Evolutionary conservation across 2,329 filamentous ascomycete genomes (phyloP), one percentile per base, ranked within the genome.

Genomic region (Dactylellina cionopaga): DNA sequence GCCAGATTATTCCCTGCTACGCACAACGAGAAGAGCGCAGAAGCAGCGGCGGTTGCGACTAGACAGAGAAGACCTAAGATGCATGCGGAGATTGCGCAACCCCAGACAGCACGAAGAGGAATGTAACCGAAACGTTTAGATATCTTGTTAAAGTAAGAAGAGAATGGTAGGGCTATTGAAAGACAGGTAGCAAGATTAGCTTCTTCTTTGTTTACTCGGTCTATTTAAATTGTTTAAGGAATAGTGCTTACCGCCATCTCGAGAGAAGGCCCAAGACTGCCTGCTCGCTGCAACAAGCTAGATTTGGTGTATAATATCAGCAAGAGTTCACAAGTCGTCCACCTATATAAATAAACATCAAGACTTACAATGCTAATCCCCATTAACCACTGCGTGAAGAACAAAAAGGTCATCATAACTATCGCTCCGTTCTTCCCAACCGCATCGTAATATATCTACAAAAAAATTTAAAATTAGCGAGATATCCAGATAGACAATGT

Each of bases 311-410:
- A 17, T 33, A 2, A 17, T 31, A 15, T 27, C 19, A 2, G 5
- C 2, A 27, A 15, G 10, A 49, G 11, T 22, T 15, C 7, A 13
- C 44, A 29, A 33, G 9, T 15, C n/a, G 27, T 35, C 15, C n/a
- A n/a, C n/a, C n/a, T n/a, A n/a, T n/a, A 31, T 27, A 29, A n/a
- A 24, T 33, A 13, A 29, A 15, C 1, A n/a, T 35, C 6, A 25
- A 15, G 25, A 74, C 74, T 17, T 71, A 80, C 80, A 59, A 87
- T 84, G 27, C 83, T 85, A 0, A 88, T 79, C 0, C 86, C 86
- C 83, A 88, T 88, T 19, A 88, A 80, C 77, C 87, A 89, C 76
- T 88, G 87, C 1, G 87, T 85, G 51, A 87, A 83, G 76, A 87
- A 86, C 17, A 88, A 79, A 0, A 88, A 80, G 0, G 82, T 81